phyloP scores from a whole-genome alignment of 345 rosid species.

The Murraya koenigii region DNA sequence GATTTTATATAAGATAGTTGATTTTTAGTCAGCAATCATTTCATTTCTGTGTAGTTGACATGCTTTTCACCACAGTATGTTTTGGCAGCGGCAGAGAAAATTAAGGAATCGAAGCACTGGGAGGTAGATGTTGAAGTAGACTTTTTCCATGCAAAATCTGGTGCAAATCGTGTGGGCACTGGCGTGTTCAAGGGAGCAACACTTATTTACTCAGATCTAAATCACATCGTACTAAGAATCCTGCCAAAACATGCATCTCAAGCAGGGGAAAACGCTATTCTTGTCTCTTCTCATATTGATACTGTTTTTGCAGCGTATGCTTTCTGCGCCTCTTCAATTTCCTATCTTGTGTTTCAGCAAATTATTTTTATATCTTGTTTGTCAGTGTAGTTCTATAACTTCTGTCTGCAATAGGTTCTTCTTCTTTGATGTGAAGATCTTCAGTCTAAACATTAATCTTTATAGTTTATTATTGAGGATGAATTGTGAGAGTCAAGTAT shows the following conservation, averaged over 20 bases:
- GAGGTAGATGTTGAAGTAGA: conserved; percentile 90
- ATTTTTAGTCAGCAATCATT: conserved; percentile 16
- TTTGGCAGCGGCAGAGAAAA: conserved; percentile 55
- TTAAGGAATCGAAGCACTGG: conserved; percentile 66
- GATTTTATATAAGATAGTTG: neutral
- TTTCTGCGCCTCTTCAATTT: conserved; percentile 26
- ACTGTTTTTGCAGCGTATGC: conserved; percentile 84
- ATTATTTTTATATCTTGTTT: neutral
- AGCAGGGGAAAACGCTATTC: conserved; percentile 73
- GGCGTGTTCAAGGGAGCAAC: conserved; percentile 79
- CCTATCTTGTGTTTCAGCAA: neutral
- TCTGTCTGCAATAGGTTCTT: neutral
- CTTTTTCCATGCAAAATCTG: conserved; percentile 54
- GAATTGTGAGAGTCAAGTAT: neutral
- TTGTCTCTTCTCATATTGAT: conserved; percentile 93
- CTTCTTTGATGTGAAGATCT: neutral
- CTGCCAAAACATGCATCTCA: conserved; percentile 73
- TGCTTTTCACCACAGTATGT: conserved; percentile 59
- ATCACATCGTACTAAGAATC: conserved; percentile 67
- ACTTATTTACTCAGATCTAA: conserved; percentile 78
- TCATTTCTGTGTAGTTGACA: conserved; percentile 14
- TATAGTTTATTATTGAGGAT: neutral
- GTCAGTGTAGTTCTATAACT: neutral
- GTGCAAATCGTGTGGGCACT: conserved; percentile 60
- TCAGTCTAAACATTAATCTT: neutral